Percentiles rank a stretch among this genome's conserved stretches.
These are phyloP conservation scores for Cladosporium austrohemisphaericum DNA, from an alignment of 2,329 filamentous ascomycete species.

Conservation along the genomic window DNA sequence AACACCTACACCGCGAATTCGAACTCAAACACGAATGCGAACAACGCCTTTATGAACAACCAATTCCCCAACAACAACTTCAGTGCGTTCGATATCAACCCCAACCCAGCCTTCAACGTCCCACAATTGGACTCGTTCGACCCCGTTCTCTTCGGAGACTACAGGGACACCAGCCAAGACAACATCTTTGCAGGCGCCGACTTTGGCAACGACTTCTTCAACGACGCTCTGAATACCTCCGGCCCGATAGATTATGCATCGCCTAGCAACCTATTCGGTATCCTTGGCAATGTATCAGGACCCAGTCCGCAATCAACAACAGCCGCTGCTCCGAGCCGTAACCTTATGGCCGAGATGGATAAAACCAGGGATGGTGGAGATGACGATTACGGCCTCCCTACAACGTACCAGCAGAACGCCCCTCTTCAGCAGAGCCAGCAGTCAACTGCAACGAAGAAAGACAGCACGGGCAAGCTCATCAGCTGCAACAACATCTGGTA, in stretches of 20 bases:
- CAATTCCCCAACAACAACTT: slow-evolving; percentile 13
- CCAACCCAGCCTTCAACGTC: slow-evolving; percentile 26
- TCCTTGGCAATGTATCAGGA: slow-evolving; percentile 38
- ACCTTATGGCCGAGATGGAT: slow-evolving; percentile 75
- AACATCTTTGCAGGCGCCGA: slow-evolving; percentile 67
- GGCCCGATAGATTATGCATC: slow-evolving; percentile 64
- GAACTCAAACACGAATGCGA: background rate
- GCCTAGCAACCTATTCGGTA: slow-evolving; percentile 66
- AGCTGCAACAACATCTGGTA: slow-evolving; percentile 94
- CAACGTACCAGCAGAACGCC: slow-evolving; percentile 10
- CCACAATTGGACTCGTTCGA: slow-evolving; percentile 69
- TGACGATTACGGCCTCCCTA: slow-evolving; percentile 51
- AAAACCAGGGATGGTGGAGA: slow-evolving; percentile 66
- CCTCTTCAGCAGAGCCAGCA: slow-evolving; percentile 3
- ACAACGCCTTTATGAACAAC: slow-evolving; percentile 11
- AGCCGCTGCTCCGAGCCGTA: slow-evolving; percentile 36
- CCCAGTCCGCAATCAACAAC: slow-evolving; percentile 7
- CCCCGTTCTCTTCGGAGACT: slow-evolving; percentile 85
- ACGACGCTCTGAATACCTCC: slow-evolving; percentile 46
- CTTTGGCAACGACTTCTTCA: slow-evolving; percentile 73
- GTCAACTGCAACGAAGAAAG: slow-evolving; percentile 18
- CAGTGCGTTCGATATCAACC: slow-evolving; percentile 16
- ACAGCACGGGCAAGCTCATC: slow-evolving; percentile 55
- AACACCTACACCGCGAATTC: slow-evolving; percentile 11
- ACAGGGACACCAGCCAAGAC: slow-evolving; percentile 84